Conservation (phyloP, 306 rosid species). For the Cucurbita ficifolia region DNA sequence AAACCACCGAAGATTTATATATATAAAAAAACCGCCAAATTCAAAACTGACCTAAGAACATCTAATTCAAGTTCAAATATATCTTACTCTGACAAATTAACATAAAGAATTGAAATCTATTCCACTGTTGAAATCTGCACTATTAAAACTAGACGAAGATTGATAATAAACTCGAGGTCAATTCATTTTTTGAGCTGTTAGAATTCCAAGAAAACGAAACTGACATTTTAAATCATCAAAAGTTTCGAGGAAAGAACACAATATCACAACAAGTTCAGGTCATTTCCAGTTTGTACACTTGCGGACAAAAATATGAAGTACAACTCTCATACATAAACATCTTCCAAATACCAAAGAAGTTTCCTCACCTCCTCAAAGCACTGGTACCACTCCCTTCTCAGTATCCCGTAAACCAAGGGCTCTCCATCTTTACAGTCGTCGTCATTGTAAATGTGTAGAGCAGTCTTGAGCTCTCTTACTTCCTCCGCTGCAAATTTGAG, state of each 20-base stretch:
- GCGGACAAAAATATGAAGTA: background rate
- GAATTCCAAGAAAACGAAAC: background rate
- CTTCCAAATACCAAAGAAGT: background rate
- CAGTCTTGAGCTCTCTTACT: conserved; percentile 47
- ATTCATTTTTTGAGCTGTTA: background rate
- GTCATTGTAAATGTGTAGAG: conserved; percentile 23
- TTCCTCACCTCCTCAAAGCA: conserved; percentile 74
- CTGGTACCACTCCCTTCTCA: conserved; percentile 67
- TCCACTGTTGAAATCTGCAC: background rate
- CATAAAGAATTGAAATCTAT: background rate
- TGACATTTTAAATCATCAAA: background rate
- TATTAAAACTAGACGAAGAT: background rate
- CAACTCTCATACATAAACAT: background rate
- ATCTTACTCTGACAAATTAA: background rate
- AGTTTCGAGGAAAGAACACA: background rate
- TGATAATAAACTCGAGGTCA: background rate
- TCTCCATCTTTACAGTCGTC: conserved; percentile 24
- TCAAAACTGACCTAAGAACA: background rate
- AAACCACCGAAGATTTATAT: background rate
- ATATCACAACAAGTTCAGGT: background rate
- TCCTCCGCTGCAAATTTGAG: conserved; percentile 55
- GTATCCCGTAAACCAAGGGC: conserved; percentile 65
- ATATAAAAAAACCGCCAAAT: background rate
- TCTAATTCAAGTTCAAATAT: background rate
- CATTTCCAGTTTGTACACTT: background rate